phyloP scores from a whole-genome alignment of 225 moss, liverwort and hornwort species.

The Physcomitrellopsis africana region DNA sequence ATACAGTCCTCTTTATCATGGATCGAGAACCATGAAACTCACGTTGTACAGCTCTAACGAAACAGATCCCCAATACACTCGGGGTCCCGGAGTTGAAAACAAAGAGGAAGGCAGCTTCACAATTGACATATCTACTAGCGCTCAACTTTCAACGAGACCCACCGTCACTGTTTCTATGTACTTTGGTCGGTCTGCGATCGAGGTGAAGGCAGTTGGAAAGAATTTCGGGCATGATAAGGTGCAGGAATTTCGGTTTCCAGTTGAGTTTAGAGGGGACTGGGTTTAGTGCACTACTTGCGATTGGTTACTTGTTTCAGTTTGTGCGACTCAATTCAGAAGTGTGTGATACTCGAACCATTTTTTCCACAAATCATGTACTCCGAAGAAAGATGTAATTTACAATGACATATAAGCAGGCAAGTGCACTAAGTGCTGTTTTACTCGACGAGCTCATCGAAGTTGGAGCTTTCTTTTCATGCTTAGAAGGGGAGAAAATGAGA shows the following conservation, averaged over 20 bases:
- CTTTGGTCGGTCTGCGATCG: conserved; percentile 56
- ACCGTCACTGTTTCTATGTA: conserved; percentile 56
- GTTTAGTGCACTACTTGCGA: conserved; percentile 28
- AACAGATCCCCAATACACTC: conserved; percentile 36
- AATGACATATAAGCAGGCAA: not conserved
- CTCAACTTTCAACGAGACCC: conserved; percentile 17
- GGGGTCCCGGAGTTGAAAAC: conserved; percentile 40
- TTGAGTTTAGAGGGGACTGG: conserved; percentile 54
- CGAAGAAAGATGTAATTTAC: conserved; percentile 23
- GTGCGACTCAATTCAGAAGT: conserved; percentile 20
- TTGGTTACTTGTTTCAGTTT: conserved; percentile 15
- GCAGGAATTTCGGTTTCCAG: conserved; percentile 52
- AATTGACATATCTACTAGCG: conserved; percentile 38
- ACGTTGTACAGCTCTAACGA: conserved; percentile 44
- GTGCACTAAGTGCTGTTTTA: not conserved
- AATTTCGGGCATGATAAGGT: conserved; percentile 63
- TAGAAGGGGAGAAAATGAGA: no score
- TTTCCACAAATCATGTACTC: conserved; percentile 23
- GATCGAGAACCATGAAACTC: conserved; percentile 48
- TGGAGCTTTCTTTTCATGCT: not conserved
- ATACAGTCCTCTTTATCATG: conserved; percentile 42
- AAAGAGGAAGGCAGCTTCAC: conserved; percentile 53
- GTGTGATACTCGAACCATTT: conserved; percentile 49
- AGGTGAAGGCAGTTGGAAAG: conserved; percentile 50
- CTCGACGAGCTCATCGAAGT: not conserved